A percentile compares a stretch with the other conserved stretches of the same genome.
These are phyloP conservation scores for Sisymbrium irio DNA, from an alignment of 345 rosid species.

Conservation along the genomic window DNA sequence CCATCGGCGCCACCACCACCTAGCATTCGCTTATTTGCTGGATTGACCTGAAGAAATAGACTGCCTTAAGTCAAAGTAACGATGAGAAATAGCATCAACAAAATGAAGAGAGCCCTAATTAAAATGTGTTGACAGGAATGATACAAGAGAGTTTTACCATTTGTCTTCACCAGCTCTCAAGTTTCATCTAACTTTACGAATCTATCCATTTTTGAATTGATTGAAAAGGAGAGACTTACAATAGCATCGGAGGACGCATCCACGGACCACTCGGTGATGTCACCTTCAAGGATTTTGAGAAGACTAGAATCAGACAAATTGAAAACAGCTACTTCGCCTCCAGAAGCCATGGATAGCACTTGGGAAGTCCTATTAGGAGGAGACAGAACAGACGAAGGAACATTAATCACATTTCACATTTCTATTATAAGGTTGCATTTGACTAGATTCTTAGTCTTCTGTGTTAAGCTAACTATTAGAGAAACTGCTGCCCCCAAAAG, in stretches of 20 bases:
- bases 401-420: background rate
- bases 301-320: slow-evolving; percentile 48
- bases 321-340: slow-evolving; percentile 35
- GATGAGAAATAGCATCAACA: background rate
- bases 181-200: background rate
- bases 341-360: slow-evolving; percentile 43
- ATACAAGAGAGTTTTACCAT: background rate
- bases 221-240: slow-evolving; percentile 38
- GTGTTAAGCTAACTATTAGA: too few species aligned
- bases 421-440: too few species aligned
- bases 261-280: slow-evolving; percentile 77
- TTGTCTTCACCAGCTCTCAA: background rate
- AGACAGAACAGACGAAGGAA: background rate
- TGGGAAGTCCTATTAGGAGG: slow-evolving; percentile 1
- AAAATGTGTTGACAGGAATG: background rate
- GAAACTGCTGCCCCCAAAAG: too few species aligned
- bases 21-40: slow-evolving; percentile 84
- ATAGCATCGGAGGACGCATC: slow-evolving; percentile 87
- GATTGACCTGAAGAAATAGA: slow-evolving; percentile 52
- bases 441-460: too few species aligned
- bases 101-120: background rate
- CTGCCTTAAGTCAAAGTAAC: background rate
- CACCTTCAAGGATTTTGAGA: slow-evolving; percentile 71
- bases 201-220: background rate
- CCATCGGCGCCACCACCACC: slow-evolving; percentile 98